phyloP scores from a whole-genome alignment of 2,329 filamentous ascomycete species.

The Arthrobotrys musiformis region DNA sequence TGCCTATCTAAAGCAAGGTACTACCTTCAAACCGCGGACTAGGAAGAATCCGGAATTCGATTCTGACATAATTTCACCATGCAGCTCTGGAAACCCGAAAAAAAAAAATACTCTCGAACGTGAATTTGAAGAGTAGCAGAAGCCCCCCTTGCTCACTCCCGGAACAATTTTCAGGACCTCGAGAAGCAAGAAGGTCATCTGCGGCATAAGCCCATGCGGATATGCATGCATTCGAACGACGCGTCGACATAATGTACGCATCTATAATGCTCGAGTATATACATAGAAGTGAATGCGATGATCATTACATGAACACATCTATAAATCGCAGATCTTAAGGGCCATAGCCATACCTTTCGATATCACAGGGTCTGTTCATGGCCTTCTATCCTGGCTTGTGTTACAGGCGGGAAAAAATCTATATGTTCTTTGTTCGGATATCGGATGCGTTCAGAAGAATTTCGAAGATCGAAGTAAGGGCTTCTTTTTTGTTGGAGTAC shows the following conservation, averaged over 20 bases:
- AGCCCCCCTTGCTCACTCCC: not conserved
- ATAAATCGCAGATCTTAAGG: constrained; percentile 1
- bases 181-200: not conserved
- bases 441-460: too few species aligned
- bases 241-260: not conserved
- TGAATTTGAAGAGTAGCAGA: too few species aligned
- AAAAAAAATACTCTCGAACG: not conserved
- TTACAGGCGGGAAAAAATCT: constrained; percentile 1
- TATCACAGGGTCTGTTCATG: constrained; percentile 4
- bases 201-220: not conserved
- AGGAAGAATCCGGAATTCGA: not conserved
- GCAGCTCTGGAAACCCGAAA: not conserved
- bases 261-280: not conserved
- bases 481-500: not conserved
- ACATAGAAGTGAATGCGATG: not conserved
- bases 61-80: not conserved
- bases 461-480: too few species aligned
- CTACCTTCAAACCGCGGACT: not conserved
- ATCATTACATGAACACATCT: constrained; percentile 1
- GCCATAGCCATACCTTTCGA: not conserved
- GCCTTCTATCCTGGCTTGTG: not conserved
- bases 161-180: not conserved
- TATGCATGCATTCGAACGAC: not conserved
- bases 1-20: not conserved
- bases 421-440: not conserved